Evolutionary conservation across 2,329 filamentous ascomycete species (phyloP).

Genomic region (Aspergillus sojae): DNA sequence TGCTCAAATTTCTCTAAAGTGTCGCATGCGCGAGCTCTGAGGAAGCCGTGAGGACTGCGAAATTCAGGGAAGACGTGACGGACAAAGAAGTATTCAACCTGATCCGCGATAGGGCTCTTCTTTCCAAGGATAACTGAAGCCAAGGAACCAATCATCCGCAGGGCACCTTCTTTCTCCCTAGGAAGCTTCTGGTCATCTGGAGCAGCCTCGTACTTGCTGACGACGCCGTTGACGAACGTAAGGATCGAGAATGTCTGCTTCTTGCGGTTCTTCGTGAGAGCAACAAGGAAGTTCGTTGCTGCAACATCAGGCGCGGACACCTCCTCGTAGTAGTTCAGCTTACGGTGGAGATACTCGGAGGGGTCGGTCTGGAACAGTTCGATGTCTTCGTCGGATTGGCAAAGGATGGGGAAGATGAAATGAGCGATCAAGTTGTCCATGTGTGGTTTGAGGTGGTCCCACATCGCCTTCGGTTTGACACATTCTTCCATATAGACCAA

Average conservation of each 20-base stretch:
- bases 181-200: slow-evolving; percentile 90
- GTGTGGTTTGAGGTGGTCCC: slow-evolving; percentile 90
- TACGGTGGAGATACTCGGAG: slow-evolving; percentile 94
- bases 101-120: slow-evolving; percentile 96
- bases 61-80: slow-evolving; percentile 99
- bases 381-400: slow-evolving; percentile 86
- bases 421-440: slow-evolving; percentile 91
- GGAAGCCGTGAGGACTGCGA: slow-evolving; percentile 85
- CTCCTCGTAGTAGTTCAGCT: slow-evolving; percentile 97
- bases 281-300: slow-evolving; percentile 94
- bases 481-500: slow-evolving; percentile 96
- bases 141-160: slow-evolving; percentile 95
- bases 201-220: slow-evolving; percentile 86
- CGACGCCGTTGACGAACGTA: slow-evolving; percentile 91
- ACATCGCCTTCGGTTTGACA: slow-evolving; percentile 96
- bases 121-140: slow-evolving; percentile 94
- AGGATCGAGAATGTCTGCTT: slow-evolving; percentile 96
- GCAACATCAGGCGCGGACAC: slow-evolving; percentile 93
- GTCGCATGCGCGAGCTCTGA: slow-evolving; percentile 92
- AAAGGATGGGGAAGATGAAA: slow-evolving; percentile 92
- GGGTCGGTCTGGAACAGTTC: slow-evolving; percentile 94
- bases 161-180: slow-evolving; percentile 90
- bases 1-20: slow-evolving; percentile 98
- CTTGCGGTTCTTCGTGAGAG: slow-evolving; percentile 88
- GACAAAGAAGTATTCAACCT: slow-evolving; percentile 98